Evolutionary conservation across 768 basidiomycete species (phyloP), one percentile per base, ranked within the genome.

Genomic region (Lentinus tigrinus): DNA sequence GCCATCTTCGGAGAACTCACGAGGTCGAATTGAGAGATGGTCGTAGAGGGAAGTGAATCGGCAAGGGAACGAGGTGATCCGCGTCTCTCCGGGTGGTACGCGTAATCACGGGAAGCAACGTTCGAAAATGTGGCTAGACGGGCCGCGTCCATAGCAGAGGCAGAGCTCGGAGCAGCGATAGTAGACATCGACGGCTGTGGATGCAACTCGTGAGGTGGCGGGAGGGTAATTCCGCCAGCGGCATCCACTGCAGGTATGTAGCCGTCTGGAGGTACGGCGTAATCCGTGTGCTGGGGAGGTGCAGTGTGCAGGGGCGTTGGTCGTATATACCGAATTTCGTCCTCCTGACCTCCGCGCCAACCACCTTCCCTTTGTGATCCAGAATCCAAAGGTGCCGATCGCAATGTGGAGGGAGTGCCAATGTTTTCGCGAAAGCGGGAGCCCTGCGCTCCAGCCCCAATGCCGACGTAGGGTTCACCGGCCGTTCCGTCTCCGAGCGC

Each of bases 341-440:
- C 58, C 21, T 52, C 43, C 8, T 17, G n/a, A 27, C 31, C 24
- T 27, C 56, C 43, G 9, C 53, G 50, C 64, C 65, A 66, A 4
- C 60, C 49, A 21, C 24, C 48, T 17, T 42, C 39, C 3, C 43
- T 24, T 27, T 51, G 52, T 4, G 37, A 34, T 4, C 36, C 54
- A 8, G 51, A 24, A 7, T 56, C 31, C 5, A 54, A 16, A n/a
- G 56, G 58, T 1, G 57, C 51, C 4, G 63, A 65, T 4, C 52
- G 43, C 8, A 65, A 38, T 9, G 64, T 65, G 1, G 64, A 62
- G 13, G 54, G 69, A 38, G 60, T 68, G 4, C 54, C 53, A 5
- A 68, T 67, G n/a, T 63, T 58, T 46, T 68, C 67, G 11, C 43
- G 58, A 54, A 70, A 70, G 1, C 66, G 67, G 2, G 67, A 70